Evolutionary conservation across 169 alveolate species (phyloP), one percentile per base, ranked within the genome.

Genomic region (Plasmodium cynomolgi): DNA sequence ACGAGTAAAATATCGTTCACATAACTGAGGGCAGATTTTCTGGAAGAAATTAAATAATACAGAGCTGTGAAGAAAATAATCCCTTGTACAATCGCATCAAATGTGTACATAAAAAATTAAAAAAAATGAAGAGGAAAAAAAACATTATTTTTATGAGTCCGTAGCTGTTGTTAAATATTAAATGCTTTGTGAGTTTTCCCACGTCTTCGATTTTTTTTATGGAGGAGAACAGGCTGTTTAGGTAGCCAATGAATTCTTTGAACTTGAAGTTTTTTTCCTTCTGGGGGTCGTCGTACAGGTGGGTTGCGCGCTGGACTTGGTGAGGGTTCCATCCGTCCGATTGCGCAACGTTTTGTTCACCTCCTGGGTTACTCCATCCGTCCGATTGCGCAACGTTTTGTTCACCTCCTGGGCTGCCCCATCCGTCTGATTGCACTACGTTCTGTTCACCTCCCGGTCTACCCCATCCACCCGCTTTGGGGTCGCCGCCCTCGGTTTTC

Each of bases 51-150:
- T 72, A 95, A 83, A 84, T 92, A 92, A 83, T 95, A 95, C 88
- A 95, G 81, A 37, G 97, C 97, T 68, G 95, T 92, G 75, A 95
- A 85, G 54, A 95, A 95, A 1, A 92, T 93, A 26, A 92, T 79
- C n/a, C 92, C 96, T 91, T 95, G 95, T 0, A 80, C 81, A 8
- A 95, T 81, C 82, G 95, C 93, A 79, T 95, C 96, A 75, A 95
- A 95, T 33, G 95, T 92, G 56, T 92, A 95, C 85, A 92, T 83
- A 83, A 91, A 84, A 95, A 95, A 44, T 84, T 77, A 86, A 92
- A 92, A 44, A 92, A 82, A 11, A 95, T 77, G n/a, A 92, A 39
- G 31, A 77, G 54, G 68, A 86, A 92, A 91, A 95, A 92, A 41
- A 90, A 44, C 92, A 91, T 81, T 33, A 92, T 92, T 71, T 94